Evolutionary conservation across 768 basidiomycete species (phyloP).

Genomic region (Panus rudis): DNA sequence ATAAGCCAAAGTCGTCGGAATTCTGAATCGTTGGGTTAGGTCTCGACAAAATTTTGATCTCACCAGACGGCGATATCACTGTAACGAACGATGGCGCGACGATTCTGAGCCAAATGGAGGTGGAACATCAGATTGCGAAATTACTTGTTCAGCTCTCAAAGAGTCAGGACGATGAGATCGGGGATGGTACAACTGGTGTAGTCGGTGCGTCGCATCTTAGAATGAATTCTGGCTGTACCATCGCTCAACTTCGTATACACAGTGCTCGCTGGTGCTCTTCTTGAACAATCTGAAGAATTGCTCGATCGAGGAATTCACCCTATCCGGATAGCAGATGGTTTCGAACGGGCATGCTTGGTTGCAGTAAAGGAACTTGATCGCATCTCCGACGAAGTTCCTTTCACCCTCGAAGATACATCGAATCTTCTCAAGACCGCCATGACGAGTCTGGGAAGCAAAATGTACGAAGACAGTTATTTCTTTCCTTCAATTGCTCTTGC

Average conservation of each 20-base stretch:
- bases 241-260: not conserved
- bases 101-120: constrained; percentile 97
- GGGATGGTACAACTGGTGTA: constrained; percentile 98
- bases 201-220: constrained; percentile 62
- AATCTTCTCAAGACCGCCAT: constrained; percentile 92
- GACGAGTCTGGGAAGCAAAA: constrained; percentile 97
- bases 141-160: constrained; percentile 93
- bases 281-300: constrained; percentile 92
- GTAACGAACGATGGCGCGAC: constrained; percentile 99
- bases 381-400: constrained; percentile 86
- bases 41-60: constrained; percentile 91
- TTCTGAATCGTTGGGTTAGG: constrained; percentile 38
- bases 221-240: constrained; percentile 1
- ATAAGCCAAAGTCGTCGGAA: not conserved
- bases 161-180: constrained; percentile 99
- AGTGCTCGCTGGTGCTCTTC: constrained; percentile 96
- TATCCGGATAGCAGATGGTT: constrained; percentile 98
- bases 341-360: constrained; percentile 87
- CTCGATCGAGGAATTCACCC: constrained; percentile 99
- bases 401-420: constrained; percentile 71
- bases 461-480: constrained; percentile 45
- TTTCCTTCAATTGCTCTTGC: not conserved
- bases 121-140: constrained; percentile 98
- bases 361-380: constrained; percentile 87
- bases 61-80: constrained; percentile 96